These are phyloP conservation scores for Colletotrichum spinosum DNA, from an alignment of 2,329 filamentous ascomycete species.

Conservation along the genomic window DNA sequence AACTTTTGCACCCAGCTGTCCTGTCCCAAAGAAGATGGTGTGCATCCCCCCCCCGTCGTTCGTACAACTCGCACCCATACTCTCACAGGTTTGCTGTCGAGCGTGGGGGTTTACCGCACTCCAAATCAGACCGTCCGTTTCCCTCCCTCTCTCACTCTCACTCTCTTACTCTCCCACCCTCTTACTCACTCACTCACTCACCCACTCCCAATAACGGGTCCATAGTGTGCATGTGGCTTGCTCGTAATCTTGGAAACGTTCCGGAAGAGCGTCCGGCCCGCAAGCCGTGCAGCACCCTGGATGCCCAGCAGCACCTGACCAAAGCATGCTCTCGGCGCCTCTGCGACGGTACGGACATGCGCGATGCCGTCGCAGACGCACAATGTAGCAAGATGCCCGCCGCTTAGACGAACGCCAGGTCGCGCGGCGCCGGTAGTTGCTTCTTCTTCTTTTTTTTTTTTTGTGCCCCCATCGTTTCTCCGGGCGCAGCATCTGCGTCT, in stretches of 20 bases:
- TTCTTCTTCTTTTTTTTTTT: not conserved
- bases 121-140: not conserved
- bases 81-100: no score
- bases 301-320: not conserved
- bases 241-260: not conserved
- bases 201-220: no score
- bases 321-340: conserved; percentile 8
- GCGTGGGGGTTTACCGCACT: conserved; percentile 16
- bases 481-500: not conserved
- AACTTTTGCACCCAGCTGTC: conserved; percentile 2
- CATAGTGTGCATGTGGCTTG: no score
- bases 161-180: no score
- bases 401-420: conserved; percentile 2
- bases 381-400: not conserved
- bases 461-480: conserved; percentile 2
- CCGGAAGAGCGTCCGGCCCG: conserved; percentile 21
- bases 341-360: not conserved
- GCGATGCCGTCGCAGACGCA: no score
- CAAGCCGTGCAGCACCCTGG: not conserved
- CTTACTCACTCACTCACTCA: no score
- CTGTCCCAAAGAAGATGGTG: conserved; percentile 21
- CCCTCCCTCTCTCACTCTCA: not conserved
- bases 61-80: no score
- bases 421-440: conserved; percentile 16
- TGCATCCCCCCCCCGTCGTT: not conserved